Evolutionary conservation across 345 rosid genomes (phyloP).

Genomic region (Kernera saxatilis): DNA sequence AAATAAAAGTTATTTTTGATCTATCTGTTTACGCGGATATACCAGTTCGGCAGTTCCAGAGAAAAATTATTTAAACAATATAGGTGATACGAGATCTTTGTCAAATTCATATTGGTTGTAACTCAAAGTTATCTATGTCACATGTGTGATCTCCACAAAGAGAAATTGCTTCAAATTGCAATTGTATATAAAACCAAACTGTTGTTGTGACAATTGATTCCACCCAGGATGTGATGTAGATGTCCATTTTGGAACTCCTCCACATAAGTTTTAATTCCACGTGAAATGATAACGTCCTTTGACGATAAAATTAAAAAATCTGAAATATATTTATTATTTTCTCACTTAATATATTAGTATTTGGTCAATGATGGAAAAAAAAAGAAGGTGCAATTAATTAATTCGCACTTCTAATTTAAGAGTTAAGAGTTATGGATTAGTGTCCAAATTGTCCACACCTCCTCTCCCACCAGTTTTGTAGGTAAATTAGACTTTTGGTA

Average conservation of each 20-base stretch:
- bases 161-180: slow-evolving; percentile 1
- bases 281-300: not conserved
- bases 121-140: not conserved
- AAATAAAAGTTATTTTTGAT: too few species aligned
- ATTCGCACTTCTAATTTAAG: not conserved
- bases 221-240: not conserved
- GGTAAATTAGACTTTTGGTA: not conserved
- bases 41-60: too few species aligned
- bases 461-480: not conserved
- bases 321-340: not conserved
- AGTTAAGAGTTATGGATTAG: not conserved
- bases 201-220: not conserved
- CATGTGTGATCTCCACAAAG: slow-evolving; percentile 1
- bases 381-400: not conserved
- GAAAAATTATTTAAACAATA: too few species aligned
- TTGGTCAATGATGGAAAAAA: not conserved
- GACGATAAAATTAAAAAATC: not conserved
- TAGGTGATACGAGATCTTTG: not conserved
- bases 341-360: not conserved
- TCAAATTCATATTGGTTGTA: not conserved
- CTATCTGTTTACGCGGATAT: too few species aligned
- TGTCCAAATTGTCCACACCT: not conserved
- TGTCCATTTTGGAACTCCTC: not conserved
- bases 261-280: not conserved
- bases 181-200: not conserved